Base-by-base conservation (phyloP, 345 rosid species). In the Bretschneidera sinensis region DNA sequence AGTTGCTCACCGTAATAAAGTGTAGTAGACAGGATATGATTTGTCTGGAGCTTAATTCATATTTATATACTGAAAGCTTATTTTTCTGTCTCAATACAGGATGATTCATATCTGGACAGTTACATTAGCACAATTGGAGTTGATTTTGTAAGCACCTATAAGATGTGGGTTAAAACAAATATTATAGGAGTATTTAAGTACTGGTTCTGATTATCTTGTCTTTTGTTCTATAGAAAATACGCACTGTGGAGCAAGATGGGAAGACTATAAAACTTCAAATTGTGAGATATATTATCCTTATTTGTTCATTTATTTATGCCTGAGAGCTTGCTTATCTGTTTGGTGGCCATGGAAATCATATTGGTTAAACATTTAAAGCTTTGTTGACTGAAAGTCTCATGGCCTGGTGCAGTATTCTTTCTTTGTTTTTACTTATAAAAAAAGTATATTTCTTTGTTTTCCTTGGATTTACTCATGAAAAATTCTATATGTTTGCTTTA, bases 71-170 rank as follows among this genome's bases (percentile, higher is more conserved):
- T 4, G 3, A 5, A 45, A 11, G 10, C 51, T 49, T 57, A 18
- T 35, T 22, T 23, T 68, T 10, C 54, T 31, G 4, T 62, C 54
- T 24, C 35, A 34, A 48, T 47, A 54, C 84, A 89, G 97, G 98
- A 92, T 68, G 97, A 89, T 82, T 89, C 96, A 0, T 92, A 92
- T 65, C 75, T 87, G 77, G 97, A 92, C 67, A 89, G 94, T 78
- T 89, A 89, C 63, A 92, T 87, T 67, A 89, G 98, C 71, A 92
- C 96, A 25, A 89, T 85, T 49, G 97, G 98, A 24, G 96, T 92
- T 43, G 97, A 89, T 72, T 87, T 92, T 75, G 97, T 87, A 78
- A 88, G 96, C 48, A 55, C 62, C 25, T 49, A n/a, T 11, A 51
- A 23, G 18, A 23, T 59, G 21, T 45, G 6, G 43, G 24, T 53